Evolutionary conservation across 2,329 filamentous ascomycete species (phyloP), one percentile per base, ranked within the genome.

Genomic region (Coniochaeta prunicola): DNA sequence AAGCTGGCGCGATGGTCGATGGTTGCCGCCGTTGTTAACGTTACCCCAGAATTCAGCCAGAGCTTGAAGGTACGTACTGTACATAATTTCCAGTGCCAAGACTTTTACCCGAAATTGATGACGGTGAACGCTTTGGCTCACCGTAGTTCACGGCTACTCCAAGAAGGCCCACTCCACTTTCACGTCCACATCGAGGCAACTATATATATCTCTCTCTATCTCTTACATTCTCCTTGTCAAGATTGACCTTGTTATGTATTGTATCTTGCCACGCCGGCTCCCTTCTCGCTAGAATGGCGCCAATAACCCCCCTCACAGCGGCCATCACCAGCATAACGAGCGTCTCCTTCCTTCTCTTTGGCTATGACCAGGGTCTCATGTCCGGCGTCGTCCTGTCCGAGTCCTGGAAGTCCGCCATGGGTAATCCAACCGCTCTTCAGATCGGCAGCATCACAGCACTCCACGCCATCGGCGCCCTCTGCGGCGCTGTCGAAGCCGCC

Each of bases 381-480:
- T 50, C 45, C 3, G 45, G 45, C 45, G 26, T 50, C 45, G 26
- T 50, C 45, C 24, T 50, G 4, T 50, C 21, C 45, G 4, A 4
- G 10, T 50, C 45, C 5, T 50, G 24, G 40, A 13, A 69, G 10
- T 59, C 58, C 2, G 60, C 62, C 33, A 69, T 70, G 67, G 64
- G 61, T 31, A 59, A 65, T 45, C 67, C 69, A 0, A 65, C 59
- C 5, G 59, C 57, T 58, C 62, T 61, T 0, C 64, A 68, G 33
- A 62, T 67, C 19, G 66, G 68, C n/a, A 70, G 68, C 19, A 67
- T 72, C 54, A 69, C 67, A 1, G 68, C 68, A 36, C 53, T 70
- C 15, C 70, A 69, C 58, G 64, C 67, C 53, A 56, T 70, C 28
- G 69, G 69, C 17, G 68, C 63, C 34, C 60, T 70, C 3, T 56